These are phyloP conservation scores for Exophiala sp. DNA, from an alignment of 2,329 filamentous ascomycete species.

Conservation along the genomic window DNA sequence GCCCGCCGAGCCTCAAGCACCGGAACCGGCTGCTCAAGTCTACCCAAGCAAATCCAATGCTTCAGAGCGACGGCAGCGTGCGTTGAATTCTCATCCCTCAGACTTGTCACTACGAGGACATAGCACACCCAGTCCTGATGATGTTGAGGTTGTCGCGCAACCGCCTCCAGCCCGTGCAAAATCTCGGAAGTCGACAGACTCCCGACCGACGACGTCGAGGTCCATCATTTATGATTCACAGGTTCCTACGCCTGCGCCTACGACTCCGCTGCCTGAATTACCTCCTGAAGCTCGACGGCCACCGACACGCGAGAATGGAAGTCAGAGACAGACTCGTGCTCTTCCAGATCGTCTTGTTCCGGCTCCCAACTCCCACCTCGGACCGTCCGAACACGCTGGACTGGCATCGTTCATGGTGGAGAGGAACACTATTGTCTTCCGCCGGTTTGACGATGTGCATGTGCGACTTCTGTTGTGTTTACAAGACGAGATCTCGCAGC, in stretches of 20 bases:
- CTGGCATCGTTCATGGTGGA: conserved; percentile 28
- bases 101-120: conserved; percentile 19
- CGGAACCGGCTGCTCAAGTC: conserved; percentile 6
- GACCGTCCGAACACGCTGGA: conserved; percentile 17
- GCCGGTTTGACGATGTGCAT: conserved; percentile 34
- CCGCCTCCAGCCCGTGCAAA: conserved; percentile 17
- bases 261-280: conserved; percentile 23
- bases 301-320: conserved; percentile 10
- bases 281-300: conserved; percentile 20
- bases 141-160: conserved; percentile 14
- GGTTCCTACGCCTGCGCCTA: conserved; percentile 23
- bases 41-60: conserved; percentile 22
- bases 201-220: conserved; percentile 18
- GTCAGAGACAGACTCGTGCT: conserved; percentile 3
- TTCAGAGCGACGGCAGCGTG: conserved; percentile 24
- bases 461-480: conserved; percentile 31
- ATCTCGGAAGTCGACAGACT: conserved; percentile 23
- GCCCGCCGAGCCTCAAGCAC: conserved; percentile 10
- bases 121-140: conserved; percentile 20
- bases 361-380: neutral
- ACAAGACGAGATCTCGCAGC: conserved; percentile 33
- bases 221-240: conserved; percentile 23
- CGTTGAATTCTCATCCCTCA: conserved; percentile 27
- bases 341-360: conserved; percentile 13
- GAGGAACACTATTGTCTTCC: conserved; percentile 30